A percentile compares a stretch with the other conserved stretches of the same genome.
These are phyloP conservation scores for Aspergillus sp. DNA, from an alignment of 2,329 filamentous ascomycete genomes.

Conservation along the genomic window DNA sequence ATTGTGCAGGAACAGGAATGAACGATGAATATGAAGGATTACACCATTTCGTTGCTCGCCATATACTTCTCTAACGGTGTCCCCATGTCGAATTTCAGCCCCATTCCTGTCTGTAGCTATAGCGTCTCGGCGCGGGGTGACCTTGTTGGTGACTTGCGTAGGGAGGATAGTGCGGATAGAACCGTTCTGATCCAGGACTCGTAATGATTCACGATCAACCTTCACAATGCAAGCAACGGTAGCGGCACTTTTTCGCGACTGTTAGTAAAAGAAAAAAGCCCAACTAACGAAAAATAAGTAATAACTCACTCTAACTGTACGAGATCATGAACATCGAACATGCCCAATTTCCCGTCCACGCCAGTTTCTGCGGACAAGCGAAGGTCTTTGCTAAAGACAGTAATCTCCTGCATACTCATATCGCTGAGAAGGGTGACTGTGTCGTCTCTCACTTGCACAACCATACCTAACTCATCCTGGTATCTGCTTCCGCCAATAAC, in stretches of 20 bases:
- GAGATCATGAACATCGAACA: conserved; percentile 89
- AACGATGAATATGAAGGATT: conserved; percentile 90
- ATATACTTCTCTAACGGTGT: conserved; percentile 86
- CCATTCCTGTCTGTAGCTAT: conserved; percentile 92
- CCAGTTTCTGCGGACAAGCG: conserved; percentile 91
- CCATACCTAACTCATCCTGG: conserved; percentile 93
- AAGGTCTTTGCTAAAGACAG: conserved; percentile 95
- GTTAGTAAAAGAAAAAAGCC: conserved; percentile 25
- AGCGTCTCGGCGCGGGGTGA: conserved; percentile 77
- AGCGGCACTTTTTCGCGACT: conserved; percentile 55
- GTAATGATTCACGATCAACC: conserved; percentile 88
- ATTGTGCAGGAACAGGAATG: conserved; percentile 88
- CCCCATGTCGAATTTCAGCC: conserved; percentile 86
- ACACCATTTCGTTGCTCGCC: conserved; percentile 84
- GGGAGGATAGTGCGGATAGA: conserved; percentile 79
- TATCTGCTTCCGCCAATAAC: conserved; percentile 95
- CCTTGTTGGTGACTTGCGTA: conserved; percentile 86
- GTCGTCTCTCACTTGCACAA: conserved; percentile 90
- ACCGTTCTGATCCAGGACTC: conserved; percentile 87
- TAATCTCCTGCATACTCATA: conserved; percentile 89
- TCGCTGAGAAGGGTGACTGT: conserved; percentile 91
- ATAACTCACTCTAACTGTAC: conserved; percentile 78
- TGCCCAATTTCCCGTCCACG: conserved; percentile 75
- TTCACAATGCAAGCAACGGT: conserved; percentile 94
- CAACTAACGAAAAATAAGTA: not conserved